Conservation (phyloP, 2,329 filamentous ascomycete genomes). For the Paramyrothecium sp. region DNA sequence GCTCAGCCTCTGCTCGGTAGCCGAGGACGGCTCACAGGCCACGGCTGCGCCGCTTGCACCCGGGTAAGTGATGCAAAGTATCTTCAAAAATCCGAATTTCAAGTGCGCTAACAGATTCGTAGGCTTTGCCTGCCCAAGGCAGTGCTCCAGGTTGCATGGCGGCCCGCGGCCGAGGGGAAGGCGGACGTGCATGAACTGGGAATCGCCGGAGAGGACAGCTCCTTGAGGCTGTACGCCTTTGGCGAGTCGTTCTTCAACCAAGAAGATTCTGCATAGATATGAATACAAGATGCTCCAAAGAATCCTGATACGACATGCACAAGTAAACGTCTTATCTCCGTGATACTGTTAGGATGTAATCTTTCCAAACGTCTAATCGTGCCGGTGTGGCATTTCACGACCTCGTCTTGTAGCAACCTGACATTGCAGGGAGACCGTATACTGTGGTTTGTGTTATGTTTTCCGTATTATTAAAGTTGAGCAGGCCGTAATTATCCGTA, state of each 20-base stretch:
- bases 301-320: too few species aligned
- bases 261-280: background rate
- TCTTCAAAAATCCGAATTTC: background rate
- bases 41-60: constrained; percentile 30
- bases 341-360: too few species aligned
- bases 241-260: constrained; percentile 19
- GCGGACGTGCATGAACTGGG: constrained; percentile 40
- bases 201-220: constrained; percentile 60
- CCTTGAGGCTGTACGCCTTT: constrained; percentile 56
- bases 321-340: too few species aligned
- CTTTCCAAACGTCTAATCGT: too few species aligned
- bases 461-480: background rate
- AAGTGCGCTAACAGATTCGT: constrained; percentile 10
- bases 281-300: constrained; percentile 15
- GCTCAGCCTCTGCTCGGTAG: constrained; percentile 42
- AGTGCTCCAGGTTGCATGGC: constrained; percentile 69
- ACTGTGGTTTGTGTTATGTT: too few species aligned
- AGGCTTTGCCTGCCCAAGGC: constrained; percentile 55
- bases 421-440: too few species aligned
- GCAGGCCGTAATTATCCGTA: background rate
- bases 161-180: constrained; percentile 41
- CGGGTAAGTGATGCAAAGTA: constrained; percentile 36
- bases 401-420: too few species aligned
- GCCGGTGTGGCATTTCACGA: too few species aligned
- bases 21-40: constrained; percentile 34